Base-by-base conservation (phyloP, 2,329 filamentous ascomycete species). In the Paramyrothecium sp. region DNA sequence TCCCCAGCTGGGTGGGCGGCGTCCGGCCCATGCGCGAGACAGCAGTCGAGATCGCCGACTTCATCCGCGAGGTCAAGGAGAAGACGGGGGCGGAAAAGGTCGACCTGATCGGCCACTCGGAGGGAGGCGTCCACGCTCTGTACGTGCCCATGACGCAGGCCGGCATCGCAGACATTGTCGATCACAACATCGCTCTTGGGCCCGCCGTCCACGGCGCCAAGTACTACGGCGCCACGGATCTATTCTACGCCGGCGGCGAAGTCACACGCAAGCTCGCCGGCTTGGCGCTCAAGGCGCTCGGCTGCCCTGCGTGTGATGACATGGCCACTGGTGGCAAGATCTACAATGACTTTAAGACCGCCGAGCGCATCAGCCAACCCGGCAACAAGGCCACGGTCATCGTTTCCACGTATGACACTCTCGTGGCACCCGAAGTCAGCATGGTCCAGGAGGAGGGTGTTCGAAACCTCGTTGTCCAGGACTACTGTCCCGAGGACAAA, bases 61-160 rank as follows among this genome's bases (percentile, higher is more conserved):
- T 65, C 33, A 51, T 66, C 47, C 48, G 38, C 1, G 30, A 61
- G 30, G 64, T 66, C 19, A 41, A 55, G 11, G 17, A 47, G 17
- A 56, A 54, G 48, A 66, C 64, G 3, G 60, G 58, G 7, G 57
- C 63, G n/a, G 19, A 13, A n/a, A 62, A 62, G 55, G 52, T 66
- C 17, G 64, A 66, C 50, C 33, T 66, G 7, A 57, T 65, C 34
- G 63, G 64, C 20, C 64, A 66, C 54, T 63, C 61, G 21, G 64
- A 66, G 51, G 64, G 64, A 23, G 64, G 46, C 22, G 61, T 66
- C 46, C 61, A 61, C 52, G n/a, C 59, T 13, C 54, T 66, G 17
- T 66, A 65, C 56, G 57, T 53, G 19, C 50, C 64, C 48, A 49
- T 49, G 47, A 65, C 63, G 49, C 60, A 65, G 51, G 21, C 41